Conservation (phyloP, 495 filamentous ascomycete species). For the Penicillium alfredii region DNA sequence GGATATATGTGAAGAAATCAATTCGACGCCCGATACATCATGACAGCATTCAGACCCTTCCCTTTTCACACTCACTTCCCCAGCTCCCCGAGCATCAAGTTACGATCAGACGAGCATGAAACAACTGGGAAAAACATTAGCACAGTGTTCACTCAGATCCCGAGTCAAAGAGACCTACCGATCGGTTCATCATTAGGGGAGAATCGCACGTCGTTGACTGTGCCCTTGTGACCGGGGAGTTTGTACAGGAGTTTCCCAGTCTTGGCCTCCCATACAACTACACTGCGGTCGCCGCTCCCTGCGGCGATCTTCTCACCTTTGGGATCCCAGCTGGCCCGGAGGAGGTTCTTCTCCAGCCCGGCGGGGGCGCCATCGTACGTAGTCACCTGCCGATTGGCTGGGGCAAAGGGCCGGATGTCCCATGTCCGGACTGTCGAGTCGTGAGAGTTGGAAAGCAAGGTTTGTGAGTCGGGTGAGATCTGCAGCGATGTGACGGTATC, state of each 20-base stretch:
- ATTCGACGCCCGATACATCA: constrained; percentile 20
- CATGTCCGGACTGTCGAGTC: constrained; percentile 91
- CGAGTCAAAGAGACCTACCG: constrained; percentile 54
- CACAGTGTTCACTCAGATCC: neutral
- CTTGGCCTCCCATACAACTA: constrained; percentile 81
- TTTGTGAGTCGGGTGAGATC: constrained; percentile 87
- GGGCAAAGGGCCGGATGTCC: constrained; percentile 94
- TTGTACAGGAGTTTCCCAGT: constrained; percentile 87
- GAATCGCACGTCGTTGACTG: constrained; percentile 92
- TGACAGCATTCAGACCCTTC: too few species aligned
- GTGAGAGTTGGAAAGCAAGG: constrained; percentile 85
- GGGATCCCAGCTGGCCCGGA: constrained; percentile 86
- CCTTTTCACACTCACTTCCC: constrained; percentile 55
- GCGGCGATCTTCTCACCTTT: constrained; percentile 80
- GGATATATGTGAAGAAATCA: constrained; percentile 12
- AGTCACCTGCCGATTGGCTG: constrained; percentile 71
- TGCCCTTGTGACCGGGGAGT: constrained; percentile 89
- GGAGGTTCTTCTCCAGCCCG: constrained; percentile 87
- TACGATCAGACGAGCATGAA: constrained; percentile 78
- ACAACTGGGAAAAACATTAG: constrained; percentile 55
- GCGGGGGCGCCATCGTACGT: constrained; percentile 84
- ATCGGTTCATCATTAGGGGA: constrained; percentile 78
- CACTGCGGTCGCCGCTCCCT: constrained; percentile 84
- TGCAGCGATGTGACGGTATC: constrained; percentile 88
- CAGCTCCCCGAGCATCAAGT: constrained; percentile 71